Conservation (phyloP, 1,284 basidiomycete species). For the Sanghuangporus baumii region DNA sequence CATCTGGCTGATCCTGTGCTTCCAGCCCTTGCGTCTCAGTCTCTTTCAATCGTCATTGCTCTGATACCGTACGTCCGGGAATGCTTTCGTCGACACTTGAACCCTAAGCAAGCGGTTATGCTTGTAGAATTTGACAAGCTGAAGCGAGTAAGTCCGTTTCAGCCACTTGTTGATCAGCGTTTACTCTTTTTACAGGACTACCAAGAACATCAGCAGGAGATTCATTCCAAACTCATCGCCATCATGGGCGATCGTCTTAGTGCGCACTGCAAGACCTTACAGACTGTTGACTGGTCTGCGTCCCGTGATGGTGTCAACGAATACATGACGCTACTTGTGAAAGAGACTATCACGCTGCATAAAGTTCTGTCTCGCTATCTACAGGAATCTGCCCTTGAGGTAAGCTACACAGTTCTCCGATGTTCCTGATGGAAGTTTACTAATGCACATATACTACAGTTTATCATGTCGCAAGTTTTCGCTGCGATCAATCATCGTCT, state of each 20-base stretch:
- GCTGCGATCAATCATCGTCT: constrained; percentile 78
- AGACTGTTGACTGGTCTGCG: constrained; percentile 74
- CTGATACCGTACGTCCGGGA: constrained; percentile 96
- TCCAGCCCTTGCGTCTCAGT: constrained; percentile 90
- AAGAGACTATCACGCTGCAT: constrained; percentile 94
- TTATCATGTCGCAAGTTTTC: constrained; percentile 45
- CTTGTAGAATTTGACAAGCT: constrained; percentile 97
- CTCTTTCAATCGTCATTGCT: constrained; percentile 90
- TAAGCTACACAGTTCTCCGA: constrained; percentile 31
- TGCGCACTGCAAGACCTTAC: constrained; percentile 78
- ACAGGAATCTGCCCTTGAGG: constrained; percentile 71
- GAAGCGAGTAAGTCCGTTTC: constrained; percentile 65
- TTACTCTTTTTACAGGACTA: constrained; percentile 63
- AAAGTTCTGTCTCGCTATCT: constrained; percentile 95
- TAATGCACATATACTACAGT: constrained; percentile 34
- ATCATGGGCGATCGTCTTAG: constrained; percentile 96
- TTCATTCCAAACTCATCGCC: constrained; percentile 94
- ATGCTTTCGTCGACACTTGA: constrained; percentile 88
- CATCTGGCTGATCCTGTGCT: neutral
- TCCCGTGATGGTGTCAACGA: constrained; percentile 58
- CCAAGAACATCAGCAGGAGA: constrained; percentile 99
- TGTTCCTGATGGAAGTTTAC: neutral
- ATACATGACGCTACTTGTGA: constrained; percentile 90
- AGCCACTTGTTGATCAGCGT: constrained; percentile 1
- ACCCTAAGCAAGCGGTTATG: constrained; percentile 92